Conservation (phyloP, 371 early-diverging fungal genomes). For the Mucor sp. region DNA sequence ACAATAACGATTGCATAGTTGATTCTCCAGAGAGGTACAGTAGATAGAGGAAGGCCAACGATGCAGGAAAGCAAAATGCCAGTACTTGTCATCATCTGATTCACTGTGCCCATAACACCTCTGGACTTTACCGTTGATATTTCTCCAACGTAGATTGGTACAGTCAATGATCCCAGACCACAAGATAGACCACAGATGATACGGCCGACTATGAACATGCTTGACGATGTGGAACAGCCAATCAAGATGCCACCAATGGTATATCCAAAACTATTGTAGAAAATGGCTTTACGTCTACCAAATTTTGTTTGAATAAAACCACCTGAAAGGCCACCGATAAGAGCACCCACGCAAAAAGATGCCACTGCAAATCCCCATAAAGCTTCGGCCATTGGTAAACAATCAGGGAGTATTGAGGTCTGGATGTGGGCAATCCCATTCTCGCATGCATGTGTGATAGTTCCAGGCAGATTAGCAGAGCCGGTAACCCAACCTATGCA, state of each 20-base stretch:
- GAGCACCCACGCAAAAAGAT: slow-evolving; percentile 69
- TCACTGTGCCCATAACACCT: slow-evolving; percentile 58
- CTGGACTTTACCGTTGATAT: slow-evolving; percentile 69
- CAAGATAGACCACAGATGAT: slow-evolving; percentile 78
- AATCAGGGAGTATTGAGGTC: slow-evolving; percentile 22
- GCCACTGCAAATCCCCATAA: slow-evolving; percentile 63
- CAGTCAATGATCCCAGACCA: slow-evolving; percentile 74
- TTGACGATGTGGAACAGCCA: slow-evolving; percentile 49
- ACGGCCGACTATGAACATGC: slow-evolving; percentile 74
- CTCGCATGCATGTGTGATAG: slow-evolving; percentile 21
- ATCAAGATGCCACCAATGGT: slow-evolving; percentile 67
- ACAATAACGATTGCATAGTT: slow-evolving; percentile 64
- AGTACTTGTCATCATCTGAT: slow-evolving; percentile 47
- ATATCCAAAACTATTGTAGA: slow-evolving; percentile 60
- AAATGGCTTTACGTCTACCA: slow-evolving; percentile 68
- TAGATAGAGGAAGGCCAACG: slow-evolving; percentile 58
- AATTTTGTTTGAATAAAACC: slow-evolving; percentile 55
- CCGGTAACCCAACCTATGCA: slow-evolving; percentile 48
- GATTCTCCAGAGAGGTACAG: slow-evolving; percentile 68
- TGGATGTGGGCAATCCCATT: neutral
- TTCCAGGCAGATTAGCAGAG: slow-evolving; percentile 43
- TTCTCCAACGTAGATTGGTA: slow-evolving; percentile 82
- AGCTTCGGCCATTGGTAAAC: slow-evolving; percentile 25
- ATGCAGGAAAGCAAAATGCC: slow-evolving; percentile 71
- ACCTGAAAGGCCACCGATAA: slow-evolving; percentile 65